These are phyloP conservation scores for Suillus americanus DNA, from an alignment of 768 basidiomycete species.

Conservation along the genomic window DNA sequence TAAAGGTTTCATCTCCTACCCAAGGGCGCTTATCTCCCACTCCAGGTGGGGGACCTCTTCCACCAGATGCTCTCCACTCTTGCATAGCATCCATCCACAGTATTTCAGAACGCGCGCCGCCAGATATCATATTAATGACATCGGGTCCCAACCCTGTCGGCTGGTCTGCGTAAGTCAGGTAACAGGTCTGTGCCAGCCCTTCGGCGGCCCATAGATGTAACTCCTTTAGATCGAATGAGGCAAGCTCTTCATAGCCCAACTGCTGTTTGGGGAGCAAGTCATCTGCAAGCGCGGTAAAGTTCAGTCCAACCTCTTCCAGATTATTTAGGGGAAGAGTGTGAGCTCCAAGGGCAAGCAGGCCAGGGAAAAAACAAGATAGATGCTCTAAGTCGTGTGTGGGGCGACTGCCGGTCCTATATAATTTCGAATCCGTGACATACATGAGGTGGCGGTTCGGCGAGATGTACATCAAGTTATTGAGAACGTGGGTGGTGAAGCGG, in stretches of 20 bases:
- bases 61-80: constrained; percentile 49
- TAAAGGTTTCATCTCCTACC: constrained; percentile 22
- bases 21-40: constrained; percentile 38
- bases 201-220: constrained; percentile 75
- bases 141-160: constrained; percentile 71
- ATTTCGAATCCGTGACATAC: constrained; percentile 60
- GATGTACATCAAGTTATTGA: constrained; percentile 65
- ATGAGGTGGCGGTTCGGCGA: constrained; percentile 64
- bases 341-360: constrained; percentile 69
- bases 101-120: constrained; percentile 21
- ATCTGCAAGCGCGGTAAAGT: constrained; percentile 37
- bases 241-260: constrained; percentile 38
- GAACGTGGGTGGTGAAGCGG: constrained; percentile 57
- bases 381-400: constrained; percentile 65
- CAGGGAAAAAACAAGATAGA: constrained; percentile 76
- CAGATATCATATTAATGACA: constrained; percentile 38
- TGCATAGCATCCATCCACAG: constrained; percentile 35
- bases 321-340: constrained; percentile 59
- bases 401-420: constrained; percentile 25
- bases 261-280: constrained; percentile 22
- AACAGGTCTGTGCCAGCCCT: constrained; percentile 72
- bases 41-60: constrained; percentile 52
- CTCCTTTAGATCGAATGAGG: constrained; percentile 53
- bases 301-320: constrained; percentile 47
- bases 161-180: constrained; percentile 69